These are phyloP conservation scores for Talaromyces sp. DNA, from an alignment of 2,329 filamentous ascomycete genomes.

Conservation along the genomic window DNA sequence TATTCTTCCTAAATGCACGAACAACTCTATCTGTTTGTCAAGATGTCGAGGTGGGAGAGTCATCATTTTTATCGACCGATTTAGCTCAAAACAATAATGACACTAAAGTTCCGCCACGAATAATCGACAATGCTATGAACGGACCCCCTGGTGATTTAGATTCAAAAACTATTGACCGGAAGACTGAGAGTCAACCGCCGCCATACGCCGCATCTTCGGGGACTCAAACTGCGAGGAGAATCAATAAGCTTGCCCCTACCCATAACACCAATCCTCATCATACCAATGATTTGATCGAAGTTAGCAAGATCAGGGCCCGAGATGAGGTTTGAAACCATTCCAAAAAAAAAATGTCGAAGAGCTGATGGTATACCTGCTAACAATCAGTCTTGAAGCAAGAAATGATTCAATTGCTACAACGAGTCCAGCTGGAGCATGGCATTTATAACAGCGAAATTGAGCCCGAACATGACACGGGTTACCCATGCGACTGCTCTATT, in stretches of 20 bases:
- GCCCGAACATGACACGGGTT: slow-evolving; percentile 47
- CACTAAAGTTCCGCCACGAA: neutral
- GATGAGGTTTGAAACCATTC: slow-evolving; percentile 36
- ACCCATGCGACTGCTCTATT: slow-evolving; percentile 42
- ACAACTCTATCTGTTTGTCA: neutral
- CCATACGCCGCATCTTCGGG: neutral
- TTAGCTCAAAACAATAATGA: neutral
- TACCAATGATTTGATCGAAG: slow-evolving; percentile 43
- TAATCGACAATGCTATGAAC: neutral
- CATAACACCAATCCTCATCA: slow-evolving; percentile 39
- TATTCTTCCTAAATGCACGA: neutral
- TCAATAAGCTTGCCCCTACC: neutral
- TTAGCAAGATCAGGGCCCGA: slow-evolving; percentile 37
- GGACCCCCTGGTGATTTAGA: neutral
- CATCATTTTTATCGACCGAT: neutral
- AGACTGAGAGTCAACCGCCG: neutral
- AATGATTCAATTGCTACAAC: slow-evolving; percentile 46
- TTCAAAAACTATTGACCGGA: neutral
- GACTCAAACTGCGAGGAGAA: neutral
- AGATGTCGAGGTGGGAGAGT: neutral
- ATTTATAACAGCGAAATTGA: slow-evolving; percentile 51
- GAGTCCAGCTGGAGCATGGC: slow-evolving; percentile 38
- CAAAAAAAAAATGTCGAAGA: neutral
- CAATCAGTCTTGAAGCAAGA: slow-evolving; percentile 34
- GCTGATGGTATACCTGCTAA: neutral